Base-by-base conservation (phyloP, 2,329 filamentous ascomycete genomes). In the Ophiocordyceps unilateralis region DNA sequence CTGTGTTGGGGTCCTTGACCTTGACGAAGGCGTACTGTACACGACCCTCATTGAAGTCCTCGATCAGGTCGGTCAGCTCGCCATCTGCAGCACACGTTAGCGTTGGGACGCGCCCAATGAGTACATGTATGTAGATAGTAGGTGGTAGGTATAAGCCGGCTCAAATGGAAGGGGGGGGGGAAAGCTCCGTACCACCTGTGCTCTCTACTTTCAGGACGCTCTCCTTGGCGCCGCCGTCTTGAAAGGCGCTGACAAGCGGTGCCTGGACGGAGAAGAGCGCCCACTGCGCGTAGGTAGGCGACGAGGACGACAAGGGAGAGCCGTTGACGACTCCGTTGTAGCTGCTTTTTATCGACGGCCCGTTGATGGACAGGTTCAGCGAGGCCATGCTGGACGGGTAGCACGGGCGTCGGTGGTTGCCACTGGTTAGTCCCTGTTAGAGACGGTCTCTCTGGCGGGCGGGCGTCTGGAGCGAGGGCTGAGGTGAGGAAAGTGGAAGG, bases 11-110 rank as follows among this genome's bases (percentile, higher is more conserved):
- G 58, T 98, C 91, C 61, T 88, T 94, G 66, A 98, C 81, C 65
- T 93, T 95, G 55, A 91, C 80, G 56, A 93, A 96, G 23, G 87
- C 91, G 64, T 95, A 98, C 64, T 98, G 91, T 51, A 98, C 83
- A 54, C 87, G 82, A 43, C 91, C 91, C 61, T 98, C 91, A 51
- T 81, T 96, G 64, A 98, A 94, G 50, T 98, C 91, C 52, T 98
- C 91, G 53, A 93, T 76, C 46, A 98, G 70, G 50, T 95, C 87
- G 45, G 78, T 68, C 48, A 98, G 70, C 63, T 98, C 89, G 48
- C 91, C 91, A 66, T 95, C 88, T 91, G 57, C 36, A 38, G 26
- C 17, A 9, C n/a, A n/a, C 5, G 41, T 17, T 39, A 43, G 43
- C 28, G 36, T 44, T 47, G 54, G 48, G 56, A 53, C 41, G 42